Conservation (phyloP, 371 early-diverging fungal genomes). For the Haplosporangium sp. region DNA sequence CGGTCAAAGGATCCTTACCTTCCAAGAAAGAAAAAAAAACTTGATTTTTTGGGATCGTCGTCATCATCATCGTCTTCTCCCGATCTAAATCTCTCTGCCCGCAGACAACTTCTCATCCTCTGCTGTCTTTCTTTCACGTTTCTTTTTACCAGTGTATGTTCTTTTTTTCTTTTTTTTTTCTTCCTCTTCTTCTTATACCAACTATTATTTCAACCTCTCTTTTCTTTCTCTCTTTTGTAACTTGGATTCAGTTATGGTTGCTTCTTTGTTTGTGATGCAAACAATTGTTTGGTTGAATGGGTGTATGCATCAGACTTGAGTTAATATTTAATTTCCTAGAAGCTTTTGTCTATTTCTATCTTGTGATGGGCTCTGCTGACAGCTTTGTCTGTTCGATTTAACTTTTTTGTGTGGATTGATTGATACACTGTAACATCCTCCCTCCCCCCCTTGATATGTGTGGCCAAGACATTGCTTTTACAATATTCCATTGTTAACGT, state of each 20-base stretch:
- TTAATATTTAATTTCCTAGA: too few relatives aligned
- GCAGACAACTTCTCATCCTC: background rate
- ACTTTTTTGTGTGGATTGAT: too few relatives aligned
- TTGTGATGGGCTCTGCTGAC: conserved; percentile 3
- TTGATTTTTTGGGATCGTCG: background rate
- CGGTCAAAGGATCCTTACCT: too few relatives aligned
- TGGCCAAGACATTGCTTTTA: background rate
- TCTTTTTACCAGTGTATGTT: conserved; percentile 13
- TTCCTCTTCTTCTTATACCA: background rate
- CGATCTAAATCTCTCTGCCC: too few relatives aligned
- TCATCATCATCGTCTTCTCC: background rate
- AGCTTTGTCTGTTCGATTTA: too few relatives aligned
- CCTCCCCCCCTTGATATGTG: background rate
- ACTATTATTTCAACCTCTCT: background rate
- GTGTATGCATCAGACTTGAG: too few relatives aligned
- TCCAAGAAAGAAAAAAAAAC: too few relatives aligned
- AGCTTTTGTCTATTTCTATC: too few relatives aligned
- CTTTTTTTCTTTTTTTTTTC: background rate
- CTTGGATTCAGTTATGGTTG: background rate
- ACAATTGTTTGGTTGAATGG: too few relatives aligned
- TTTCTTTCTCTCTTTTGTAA: conserved; percentile 5
- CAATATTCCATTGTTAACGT: background rate
- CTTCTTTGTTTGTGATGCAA: background rate
- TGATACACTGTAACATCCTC: background rate
- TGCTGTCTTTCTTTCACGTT: conserved; percentile 2